phyloP scores from a whole-genome alignment of 208 protist genomes.

The Wallacemonas sp. region DNA sequence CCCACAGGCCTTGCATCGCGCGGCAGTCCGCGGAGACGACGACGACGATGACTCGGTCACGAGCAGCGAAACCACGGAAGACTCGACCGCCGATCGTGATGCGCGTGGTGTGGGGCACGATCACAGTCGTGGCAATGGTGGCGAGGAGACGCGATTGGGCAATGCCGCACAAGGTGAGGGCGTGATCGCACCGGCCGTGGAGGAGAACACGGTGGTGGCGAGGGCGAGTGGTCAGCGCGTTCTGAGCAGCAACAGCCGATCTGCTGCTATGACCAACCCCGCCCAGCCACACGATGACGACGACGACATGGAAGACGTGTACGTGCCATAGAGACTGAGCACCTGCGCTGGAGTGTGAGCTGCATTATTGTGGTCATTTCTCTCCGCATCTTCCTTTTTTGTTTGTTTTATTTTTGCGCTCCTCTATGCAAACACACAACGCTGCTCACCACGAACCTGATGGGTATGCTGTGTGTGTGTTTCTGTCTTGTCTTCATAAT shows the following conservation, averaged over 20 bases:
- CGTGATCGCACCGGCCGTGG: not conserved
- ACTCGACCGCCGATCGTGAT: no score
- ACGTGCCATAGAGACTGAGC: constrained; percentile 16
- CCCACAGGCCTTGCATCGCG: constrained; percentile 1
- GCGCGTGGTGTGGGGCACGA: no score
- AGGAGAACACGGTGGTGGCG: constrained; percentile 6
- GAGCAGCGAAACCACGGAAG: constrained; percentile 10
- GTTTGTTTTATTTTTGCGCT: not conserved
- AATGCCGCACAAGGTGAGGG: no score
- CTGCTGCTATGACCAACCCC: not conserved
- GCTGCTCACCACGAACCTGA: no score
- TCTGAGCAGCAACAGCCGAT: constrained; percentile 10
- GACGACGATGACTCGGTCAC: constrained; percentile 14
- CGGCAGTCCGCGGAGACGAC: not conserved
- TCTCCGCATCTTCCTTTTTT: not conserved
- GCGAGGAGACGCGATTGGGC: no score
- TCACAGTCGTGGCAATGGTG: no score
- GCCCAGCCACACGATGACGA: not conserved
- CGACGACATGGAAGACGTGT: constrained; percentile 19
- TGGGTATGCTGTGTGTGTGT: constrained; percentile 12
- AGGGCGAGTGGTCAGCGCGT: not conserved
- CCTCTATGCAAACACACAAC: no score
- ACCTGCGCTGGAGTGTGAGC: no score
- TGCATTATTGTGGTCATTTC: not conserved
- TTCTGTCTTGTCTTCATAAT: no score